Percentiles rank a stretch among this genome's conserved stretches.
Evolutionary conservation across 306 rosid genomes (phyloP).

Genomic region (Crotalaria pallida): DNA sequence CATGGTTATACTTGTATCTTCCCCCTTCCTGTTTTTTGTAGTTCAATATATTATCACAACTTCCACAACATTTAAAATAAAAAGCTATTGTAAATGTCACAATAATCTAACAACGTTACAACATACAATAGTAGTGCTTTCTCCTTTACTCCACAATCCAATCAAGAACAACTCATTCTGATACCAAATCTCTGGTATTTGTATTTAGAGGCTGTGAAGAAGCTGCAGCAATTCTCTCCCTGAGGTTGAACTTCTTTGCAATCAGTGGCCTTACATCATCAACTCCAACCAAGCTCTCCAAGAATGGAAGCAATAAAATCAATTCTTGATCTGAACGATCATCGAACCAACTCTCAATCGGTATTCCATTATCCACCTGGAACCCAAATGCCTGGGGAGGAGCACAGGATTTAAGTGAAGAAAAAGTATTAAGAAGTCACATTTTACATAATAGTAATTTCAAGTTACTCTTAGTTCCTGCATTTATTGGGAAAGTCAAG

Average conservation of each 20-base stretch:
- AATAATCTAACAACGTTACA: slow-evolving; percentile 32
- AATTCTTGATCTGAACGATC: slow-evolving; percentile 81
- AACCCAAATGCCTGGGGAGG: slow-evolving; percentile 86
- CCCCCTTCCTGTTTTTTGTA: not conserved
- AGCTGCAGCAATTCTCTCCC: slow-evolving; percentile 81
- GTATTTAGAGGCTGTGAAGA: slow-evolving; percentile 64
- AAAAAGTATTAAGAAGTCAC: not conserved
- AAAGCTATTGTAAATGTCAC: slow-evolving; percentile 19
- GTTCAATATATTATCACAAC: slow-evolving; percentile 22
- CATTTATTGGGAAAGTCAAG: too few relatives aligned
- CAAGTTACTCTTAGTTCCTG: too few relatives aligned
- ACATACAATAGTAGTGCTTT: slow-evolving; percentile 24
- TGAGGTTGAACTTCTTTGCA: slow-evolving; percentile 73
- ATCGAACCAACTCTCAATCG: slow-evolving; percentile 98
- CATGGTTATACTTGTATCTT: not conserved
- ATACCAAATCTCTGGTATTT: slow-evolving; percentile 47
- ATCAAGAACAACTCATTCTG: slow-evolving; percentile 37
- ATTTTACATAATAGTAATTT: not conserved
- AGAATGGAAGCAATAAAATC: slow-evolving; percentile 68
- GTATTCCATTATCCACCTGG: slow-evolving; percentile 98
- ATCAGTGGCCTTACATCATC: slow-evolving; percentile 95
- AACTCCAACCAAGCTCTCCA: slow-evolving; percentile 89
- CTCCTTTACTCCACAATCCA: slow-evolving; percentile 25
- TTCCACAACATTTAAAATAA: slow-evolving; percentile 31
- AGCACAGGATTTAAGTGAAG: not conserved